Base-by-base conservation (phyloP, 768 basidiomycete genomes). In the Piloderma croceum region DNA sequence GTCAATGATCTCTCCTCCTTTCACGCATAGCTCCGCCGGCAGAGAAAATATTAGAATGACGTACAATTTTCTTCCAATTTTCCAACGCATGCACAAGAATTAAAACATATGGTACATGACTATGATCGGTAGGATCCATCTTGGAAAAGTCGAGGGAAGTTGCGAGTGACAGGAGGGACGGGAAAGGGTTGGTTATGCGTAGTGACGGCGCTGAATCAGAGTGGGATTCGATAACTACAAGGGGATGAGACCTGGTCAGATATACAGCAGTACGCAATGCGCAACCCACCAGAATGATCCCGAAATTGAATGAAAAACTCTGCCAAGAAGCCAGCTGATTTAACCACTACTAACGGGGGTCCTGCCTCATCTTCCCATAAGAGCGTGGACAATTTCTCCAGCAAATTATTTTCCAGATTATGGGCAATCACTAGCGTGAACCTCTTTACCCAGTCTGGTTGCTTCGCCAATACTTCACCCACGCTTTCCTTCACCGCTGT, bases 161-260 rank as follows among this genome's bases (percentile, higher is more conserved):
- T 0, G 90, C 79, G 58, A 87, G 81, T 37, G 84, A 71, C 40
- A 83, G 70, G 5, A 99, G 76, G 0, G 78, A 74, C 0, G 87
- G 82, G 71, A 97, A 97, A 0, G 96, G 84, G 44, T 80, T 77
- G 63, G 93, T 89, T 49, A 99, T 81, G 29, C 91, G 83, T 2
- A 98, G 71, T 6, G 77, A 89, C 19, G 74, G 82, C 12, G 72
- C 63, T 15, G 66, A 77, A 50, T 91, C 88, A 1, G 90, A 79
- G 59, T 93, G 91, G 18, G 80, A 86, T 53, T 93, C 89, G 56
- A 94, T 81, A 53, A 96, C 91, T 94, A 42, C 1, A 27, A 35
- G 35, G 25, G 12, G 15, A 34, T 39, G 21, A 27, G 35, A 32
- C 34, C 27, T 11, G 43, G 11, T 20, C 11, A 9, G 21, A 15